Evolutionary conservation across 495 filamentous ascomycete species (phyloP).

Genomic region (Aspergillus egyptiacus): DNA sequence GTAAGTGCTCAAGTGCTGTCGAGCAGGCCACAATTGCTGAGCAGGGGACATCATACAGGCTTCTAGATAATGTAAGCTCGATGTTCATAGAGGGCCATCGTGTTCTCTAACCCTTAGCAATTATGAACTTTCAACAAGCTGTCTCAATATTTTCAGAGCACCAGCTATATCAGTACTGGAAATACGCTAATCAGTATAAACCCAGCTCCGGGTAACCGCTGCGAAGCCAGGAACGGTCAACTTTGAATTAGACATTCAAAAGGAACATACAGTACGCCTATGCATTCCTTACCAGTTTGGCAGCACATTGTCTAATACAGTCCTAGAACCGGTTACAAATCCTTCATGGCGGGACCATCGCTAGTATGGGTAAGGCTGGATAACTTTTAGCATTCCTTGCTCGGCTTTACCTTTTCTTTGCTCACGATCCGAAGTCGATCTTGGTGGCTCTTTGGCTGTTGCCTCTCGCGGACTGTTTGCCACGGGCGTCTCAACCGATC

Average conservation of each 20-base stretch:
- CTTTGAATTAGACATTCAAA: slow-evolving; percentile 79
- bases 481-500: slow-evolving; percentile 88
- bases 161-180: neutral
- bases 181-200: slow-evolving; percentile 8
- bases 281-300: neutral
- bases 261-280: slow-evolving; percentile 85
- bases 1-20: slow-evolving; percentile 38
- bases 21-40: slow-evolving; percentile 1
- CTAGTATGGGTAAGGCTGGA: slow-evolving; percentile 72
- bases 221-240: slow-evolving; percentile 74
- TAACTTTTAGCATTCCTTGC: neutral
- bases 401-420: neutral
- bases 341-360: slow-evolving; percentile 91
- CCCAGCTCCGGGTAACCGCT: slow-evolving; percentile 67
- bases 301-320: neutral
- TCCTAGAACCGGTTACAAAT: slow-evolving; percentile 79
- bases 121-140: too few species aligned
- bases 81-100: neutral
- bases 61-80: slow-evolving; percentile 35
- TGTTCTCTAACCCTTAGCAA: too few species aligned
- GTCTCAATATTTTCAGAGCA: neutral
- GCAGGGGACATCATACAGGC: slow-evolving; percentile 19
- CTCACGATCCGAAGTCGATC: slow-evolving; percentile 56
- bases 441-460: slow-evolving; percentile 89
- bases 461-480: slow-evolving; percentile 82